Base-by-base conservation (phyloP, 495 filamentous ascomycete species). In the Podospora tetraspora region DNA sequence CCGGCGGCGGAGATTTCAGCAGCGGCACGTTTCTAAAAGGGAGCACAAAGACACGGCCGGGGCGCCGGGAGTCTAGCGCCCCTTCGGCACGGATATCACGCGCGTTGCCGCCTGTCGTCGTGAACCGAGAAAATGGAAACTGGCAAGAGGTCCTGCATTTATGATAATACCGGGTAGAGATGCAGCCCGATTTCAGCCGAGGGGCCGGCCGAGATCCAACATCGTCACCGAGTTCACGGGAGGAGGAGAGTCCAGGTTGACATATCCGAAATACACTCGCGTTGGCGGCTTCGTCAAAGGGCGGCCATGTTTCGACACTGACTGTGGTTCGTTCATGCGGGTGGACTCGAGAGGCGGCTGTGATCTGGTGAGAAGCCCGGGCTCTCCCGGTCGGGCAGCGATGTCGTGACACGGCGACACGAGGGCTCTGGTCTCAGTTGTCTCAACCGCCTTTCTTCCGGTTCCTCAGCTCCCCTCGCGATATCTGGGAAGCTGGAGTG, bases 141-240 rank as follows among this genome's bases (percentile, higher is more conserved):
- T n/a, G 61, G 21, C 12, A 21, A 30, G 58, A 61, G 65, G 65
- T 66, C 65, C 65, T 66, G 58, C 65, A 61, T 66, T 65, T 61
- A 58, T 66, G 65, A 43, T 66, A 66, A 66, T 59, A 61, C 24
- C 43, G 34, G 65, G 65, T 56, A 56, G 43, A 24, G 57, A 66
- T 11, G 58, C 65, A 60, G 59, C n/a, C 29, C 30, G n/a, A 66
- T 3, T 66, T 66, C 65, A 66, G 65, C 65, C 65, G 65, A 61
- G 65, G 60, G 43, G 23, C n/a, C 21, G 56, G 25, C 43, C 52
- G 37, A 16, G 32, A 56, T 21, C 62, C 62, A 64, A 43, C 43
- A 37, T 64, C 43, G 22, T 60, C 27, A 29, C 59, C 6, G 27
- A 29, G 13, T 19, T 43, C 23, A 6, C 59, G 57, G 57, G 57